phyloP scores from a whole-genome alignment of 768 basidiomycete genomes.

The Fomitopsis serialis region DNA sequence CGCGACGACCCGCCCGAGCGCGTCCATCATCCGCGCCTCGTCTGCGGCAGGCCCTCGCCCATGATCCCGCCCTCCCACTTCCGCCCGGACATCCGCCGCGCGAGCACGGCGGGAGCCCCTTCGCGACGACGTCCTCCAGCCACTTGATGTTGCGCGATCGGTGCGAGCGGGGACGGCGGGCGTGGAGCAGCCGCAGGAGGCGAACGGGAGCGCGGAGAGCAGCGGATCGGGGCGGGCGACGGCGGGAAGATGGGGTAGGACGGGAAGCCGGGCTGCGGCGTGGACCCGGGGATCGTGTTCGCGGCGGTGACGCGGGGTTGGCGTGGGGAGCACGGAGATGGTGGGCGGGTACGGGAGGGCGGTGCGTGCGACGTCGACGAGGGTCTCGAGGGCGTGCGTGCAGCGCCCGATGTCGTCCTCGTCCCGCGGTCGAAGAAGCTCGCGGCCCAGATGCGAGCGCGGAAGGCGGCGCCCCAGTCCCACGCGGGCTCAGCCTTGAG shows the following conservation, averaged over 20 bases:
- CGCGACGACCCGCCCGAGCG: constrained; percentile 39
- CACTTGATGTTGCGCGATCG: constrained; percentile 30
- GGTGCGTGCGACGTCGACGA: constrained; percentile 31
- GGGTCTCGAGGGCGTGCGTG: constrained; percentile 20
- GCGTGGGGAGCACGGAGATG: constrained; percentile 11
- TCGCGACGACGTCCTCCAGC: constrained; percentile 25
- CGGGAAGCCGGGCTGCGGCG: background rate
- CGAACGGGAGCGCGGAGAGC: background rate
- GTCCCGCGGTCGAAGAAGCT: background rate
- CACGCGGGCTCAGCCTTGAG: background rate
- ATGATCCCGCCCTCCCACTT: constrained; percentile 10
- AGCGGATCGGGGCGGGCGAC: background rate
- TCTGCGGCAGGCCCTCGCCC: constrained; percentile 16
- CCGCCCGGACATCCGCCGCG: constrained; percentile 14
- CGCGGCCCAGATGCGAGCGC: constrained; percentile 19
- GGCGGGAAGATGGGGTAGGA: constrained; percentile 25
- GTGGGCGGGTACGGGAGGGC: constrained; percentile 23
- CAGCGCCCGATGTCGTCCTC: background rate
- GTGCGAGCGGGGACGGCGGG: too few relatives aligned
- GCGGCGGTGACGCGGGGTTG: constrained; percentile 1
- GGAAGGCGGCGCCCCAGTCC: constrained; percentile 22
- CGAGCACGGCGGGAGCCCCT: constrained; percentile 21
- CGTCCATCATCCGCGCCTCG: constrained; percentile 26
- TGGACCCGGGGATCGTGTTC: background rate
- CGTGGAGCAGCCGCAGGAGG: background rate